phyloP scores from a whole-genome alignment of 1,139 yeast species.

The Ogataea hybrid region DNA sequence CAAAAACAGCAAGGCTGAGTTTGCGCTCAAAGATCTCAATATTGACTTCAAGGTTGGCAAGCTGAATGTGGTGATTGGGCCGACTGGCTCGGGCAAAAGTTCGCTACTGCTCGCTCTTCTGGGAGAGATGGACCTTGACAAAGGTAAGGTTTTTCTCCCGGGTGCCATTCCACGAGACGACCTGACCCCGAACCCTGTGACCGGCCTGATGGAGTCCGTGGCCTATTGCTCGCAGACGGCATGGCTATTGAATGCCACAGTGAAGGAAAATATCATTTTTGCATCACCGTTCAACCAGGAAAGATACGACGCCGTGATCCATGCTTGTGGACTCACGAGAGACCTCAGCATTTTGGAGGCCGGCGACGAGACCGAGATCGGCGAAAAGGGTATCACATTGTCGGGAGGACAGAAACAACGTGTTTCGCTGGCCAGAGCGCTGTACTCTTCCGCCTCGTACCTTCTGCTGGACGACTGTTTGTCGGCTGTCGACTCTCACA shows the following conservation, averaged over 20 bases:
- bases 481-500: constrained; percentile 96
- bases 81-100: constrained; percentile 95
- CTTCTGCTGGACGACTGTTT: constrained; percentile 89
- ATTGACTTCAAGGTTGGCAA: constrained; percentile 69
- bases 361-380: constrained; percentile 63
- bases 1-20: constrained; percentile 44
- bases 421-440: constrained; percentile 90
- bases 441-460: constrained; percentile 82
- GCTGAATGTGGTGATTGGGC: constrained; percentile 83
- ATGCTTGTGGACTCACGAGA: constrained; percentile 82
- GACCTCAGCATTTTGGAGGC: constrained; percentile 70
- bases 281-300: constrained; percentile 69
- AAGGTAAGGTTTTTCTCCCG: constrained; percentile 79
- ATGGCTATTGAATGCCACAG: constrained; percentile 90
- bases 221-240: constrained; percentile 96
- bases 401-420: constrained; percentile 99
- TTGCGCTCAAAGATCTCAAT: constrained; percentile 72
- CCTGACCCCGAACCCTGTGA: constrained; percentile 60
- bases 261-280: constrained; percentile 78
- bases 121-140: constrained; percentile 83
- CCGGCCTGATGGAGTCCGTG: constrained; percentile 86
- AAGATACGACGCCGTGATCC: constrained; percentile 75
- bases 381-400: constrained; percentile 94
- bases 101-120: constrained; percentile 83
- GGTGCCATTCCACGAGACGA: constrained; percentile 73